These are phyloP conservation scores for Tetrapisispora arboricola DNA, from an alignment of 805 yeast genomes.

Conservation along the genomic window DNA sequence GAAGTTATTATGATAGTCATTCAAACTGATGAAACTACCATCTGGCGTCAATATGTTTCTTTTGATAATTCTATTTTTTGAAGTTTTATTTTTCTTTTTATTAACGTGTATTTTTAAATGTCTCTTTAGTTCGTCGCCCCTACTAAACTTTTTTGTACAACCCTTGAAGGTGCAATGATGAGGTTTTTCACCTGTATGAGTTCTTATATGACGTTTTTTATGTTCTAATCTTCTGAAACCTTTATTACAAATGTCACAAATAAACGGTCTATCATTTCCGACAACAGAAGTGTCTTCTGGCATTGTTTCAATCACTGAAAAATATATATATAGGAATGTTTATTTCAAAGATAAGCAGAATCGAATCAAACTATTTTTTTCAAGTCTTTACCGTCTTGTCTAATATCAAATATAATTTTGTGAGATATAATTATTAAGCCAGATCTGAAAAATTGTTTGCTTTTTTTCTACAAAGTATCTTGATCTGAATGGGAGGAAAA, in stretches of 20 bases:
- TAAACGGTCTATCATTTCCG: slow-evolving; percentile 54
- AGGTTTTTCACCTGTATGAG: slow-evolving; percentile 92
- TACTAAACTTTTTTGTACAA: slow-evolving; percentile 69
- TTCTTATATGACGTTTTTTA: slow-evolving; percentile 82
- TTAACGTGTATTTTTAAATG: slow-evolving; percentile 65
- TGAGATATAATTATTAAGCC: no score
- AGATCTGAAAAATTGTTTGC: no score
- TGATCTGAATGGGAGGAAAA: no score
- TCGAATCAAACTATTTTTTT: no score
- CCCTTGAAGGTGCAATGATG: slow-evolving; percentile 76
- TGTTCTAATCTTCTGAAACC: slow-evolving; percentile 85
- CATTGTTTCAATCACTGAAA: not conserved
- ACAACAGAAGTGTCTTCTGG: not conserved
- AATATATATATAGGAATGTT: no score
- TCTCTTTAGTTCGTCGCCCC: slow-evolving; percentile 79
- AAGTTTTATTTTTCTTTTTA: slow-evolving; percentile 7
- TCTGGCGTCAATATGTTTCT: not conserved
- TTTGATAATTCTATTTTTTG: slow-evolving; percentile 1
- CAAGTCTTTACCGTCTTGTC: no score
- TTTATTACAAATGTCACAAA: slow-evolving; percentile 74
- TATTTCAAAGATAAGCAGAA: no score
- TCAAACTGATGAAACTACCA: not conserved
- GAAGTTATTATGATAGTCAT: slow-evolving; percentile 1
- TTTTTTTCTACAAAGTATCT: no score
- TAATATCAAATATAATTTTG: no score